phyloP scores from a whole-genome alignment of 805 yeast genomes.

The Blastobotrys attinorum region DNA sequence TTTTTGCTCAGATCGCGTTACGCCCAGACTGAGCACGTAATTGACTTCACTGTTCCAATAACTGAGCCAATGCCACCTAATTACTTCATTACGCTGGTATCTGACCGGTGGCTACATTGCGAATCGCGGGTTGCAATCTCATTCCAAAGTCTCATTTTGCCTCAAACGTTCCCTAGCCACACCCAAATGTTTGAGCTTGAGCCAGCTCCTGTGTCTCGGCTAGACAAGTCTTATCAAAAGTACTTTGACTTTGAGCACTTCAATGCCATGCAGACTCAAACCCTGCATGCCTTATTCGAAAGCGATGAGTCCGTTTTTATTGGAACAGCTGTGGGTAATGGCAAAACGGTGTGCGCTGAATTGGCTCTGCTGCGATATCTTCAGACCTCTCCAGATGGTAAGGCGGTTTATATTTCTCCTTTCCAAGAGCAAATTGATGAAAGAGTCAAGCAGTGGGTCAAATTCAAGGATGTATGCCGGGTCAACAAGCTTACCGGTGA shows the following conservation, averaged over 20 bases:
- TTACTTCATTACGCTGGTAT: conserved; percentile 60
- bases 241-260: conserved; percentile 45
- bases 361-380: conserved; percentile 66
- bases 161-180: conserved; percentile 56
- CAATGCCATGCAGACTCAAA: conserved; percentile 70
- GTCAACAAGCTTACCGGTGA: conserved; percentile 56
- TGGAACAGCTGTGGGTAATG: conserved; percentile 70
- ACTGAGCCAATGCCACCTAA: conserved; percentile 56
- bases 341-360: conserved; percentile 66
- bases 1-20: conserved; percentile 44
- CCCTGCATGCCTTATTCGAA: conserved; percentile 50
- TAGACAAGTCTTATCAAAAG: conserved; percentile 39
- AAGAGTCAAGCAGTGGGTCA: conserved; percentile 37
- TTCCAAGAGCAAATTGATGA: conserved; percentile 46
- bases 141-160: conserved; percentile 44
- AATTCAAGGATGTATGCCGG: conserved; percentile 30
- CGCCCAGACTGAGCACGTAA: conserved; percentile 43
- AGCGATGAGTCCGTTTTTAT: conserved; percentile 53
- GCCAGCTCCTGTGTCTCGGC: conserved; percentile 43
- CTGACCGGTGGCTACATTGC: conserved; percentile 83
- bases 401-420: conserved; percentile 68
- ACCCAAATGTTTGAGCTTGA: conserved; percentile 50
- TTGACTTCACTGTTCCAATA: conserved; percentile 61
- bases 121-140: conserved; percentile 54
- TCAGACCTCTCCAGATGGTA: conserved; percentile 30